These are phyloP conservation scores for Stemphylium beticola DNA, from an alignment of 2,329 filamentous ascomycete species.

Conservation along the genomic window DNA sequence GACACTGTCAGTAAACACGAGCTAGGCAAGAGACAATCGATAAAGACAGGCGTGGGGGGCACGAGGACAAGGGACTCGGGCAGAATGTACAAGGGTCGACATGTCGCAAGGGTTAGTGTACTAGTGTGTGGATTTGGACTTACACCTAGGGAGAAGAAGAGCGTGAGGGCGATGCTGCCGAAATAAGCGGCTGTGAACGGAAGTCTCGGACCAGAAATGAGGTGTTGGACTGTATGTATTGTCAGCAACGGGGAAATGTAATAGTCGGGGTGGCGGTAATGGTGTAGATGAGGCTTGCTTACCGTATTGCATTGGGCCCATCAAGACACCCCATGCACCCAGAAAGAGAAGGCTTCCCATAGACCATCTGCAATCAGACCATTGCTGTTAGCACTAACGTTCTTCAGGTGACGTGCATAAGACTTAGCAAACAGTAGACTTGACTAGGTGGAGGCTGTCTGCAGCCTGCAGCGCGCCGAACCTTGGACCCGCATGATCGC, in stretches of 20 bases:
- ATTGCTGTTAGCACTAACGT: constrained; percentile 46
- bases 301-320: constrained; percentile 83
- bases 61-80: constrained; percentile 31
- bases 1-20: constrained; percentile 45
- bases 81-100: constrained; percentile 34
- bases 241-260: constrained; percentile 21
- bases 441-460: constrained; percentile 38
- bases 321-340: constrained; percentile 89
- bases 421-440: constrained; percentile 27
- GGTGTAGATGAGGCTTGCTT: constrained; percentile 37
- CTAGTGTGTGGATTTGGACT: constrained; percentile 53
- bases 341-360: constrained; percentile 91
- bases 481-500: constrained; percentile 52
- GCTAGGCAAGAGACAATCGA: constrained; percentile 35
- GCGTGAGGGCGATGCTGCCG: constrained; percentile 85
- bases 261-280: constrained; percentile 9
- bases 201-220: constrained; percentile 81
- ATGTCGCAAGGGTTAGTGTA: constrained; percentile 18
- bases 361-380: constrained; percentile 74
- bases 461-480: constrained; percentile 47
- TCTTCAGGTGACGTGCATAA: constrained; percentile 34
- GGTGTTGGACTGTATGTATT: constrained; percentile 67
- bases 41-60: constrained; percentile 35
- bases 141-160: constrained; percentile 93
- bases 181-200: constrained; percentile 96